These are phyloP conservation scores for Cryptosporidium muris DNA, from an alignment of 169 alveolate species.

Conservation along the genomic window DNA sequence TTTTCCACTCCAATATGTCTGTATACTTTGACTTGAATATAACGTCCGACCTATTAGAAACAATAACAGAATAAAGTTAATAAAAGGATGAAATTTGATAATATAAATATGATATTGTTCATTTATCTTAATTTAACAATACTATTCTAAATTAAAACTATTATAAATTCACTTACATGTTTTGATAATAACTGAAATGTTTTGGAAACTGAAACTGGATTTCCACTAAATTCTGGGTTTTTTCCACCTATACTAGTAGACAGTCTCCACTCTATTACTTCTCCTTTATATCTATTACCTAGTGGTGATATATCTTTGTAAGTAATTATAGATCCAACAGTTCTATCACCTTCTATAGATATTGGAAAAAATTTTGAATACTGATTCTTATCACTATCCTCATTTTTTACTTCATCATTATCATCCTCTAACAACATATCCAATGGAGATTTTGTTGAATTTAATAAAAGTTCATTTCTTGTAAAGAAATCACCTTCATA, in stretches of 20 bases:
- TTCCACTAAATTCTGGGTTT: slow-evolving; percentile 5
- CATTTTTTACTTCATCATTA: neutral
- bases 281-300: slow-evolving; percentile 35
- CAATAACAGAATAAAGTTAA: neutral
- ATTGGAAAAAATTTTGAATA: slow-evolving; percentile 56
- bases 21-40: slow-evolving; percentile 30
- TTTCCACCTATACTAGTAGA: slow-evolving; percentile 48
- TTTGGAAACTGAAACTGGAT: slow-evolving; percentile 40
- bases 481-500: slow-evolving; percentile 61
- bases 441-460: neutral
- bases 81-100: neutral
- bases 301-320: slow-evolving; percentile 51
- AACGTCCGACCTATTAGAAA: slow-evolving; percentile 40
- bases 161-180: slow-evolving; percentile 29
- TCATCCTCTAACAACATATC: neutral
- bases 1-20: slow-evolving; percentile 58
- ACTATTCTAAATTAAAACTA: neutral
- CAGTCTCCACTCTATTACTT: slow-evolving; percentile 65
- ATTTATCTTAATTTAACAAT: neutral
- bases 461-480: slow-evolving; percentile 18
- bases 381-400: slow-evolving; percentile 18
- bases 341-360: slow-evolving; percentile 38
- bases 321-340: slow-evolving; percentile 35
- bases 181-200: slow-evolving; percentile 31
- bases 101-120: neutral